Evolutionary conservation across 2,329 filamentous ascomycete species (phyloP), one percentile per base, ranked within the genome.

Genomic region (Penicillium sp.): DNA sequence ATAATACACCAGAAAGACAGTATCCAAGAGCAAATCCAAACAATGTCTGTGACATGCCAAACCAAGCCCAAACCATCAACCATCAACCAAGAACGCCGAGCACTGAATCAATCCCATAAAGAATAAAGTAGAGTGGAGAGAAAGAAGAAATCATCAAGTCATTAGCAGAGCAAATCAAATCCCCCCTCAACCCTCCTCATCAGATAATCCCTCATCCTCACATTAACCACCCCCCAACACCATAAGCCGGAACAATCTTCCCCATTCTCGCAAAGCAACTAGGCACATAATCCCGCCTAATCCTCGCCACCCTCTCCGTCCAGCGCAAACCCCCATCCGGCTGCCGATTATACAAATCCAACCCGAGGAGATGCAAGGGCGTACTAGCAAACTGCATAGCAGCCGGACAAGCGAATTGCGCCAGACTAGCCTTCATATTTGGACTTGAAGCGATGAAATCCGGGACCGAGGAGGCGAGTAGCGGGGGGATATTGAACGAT

Each of bases 181-280:
- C 71, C 69, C 65, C 70, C 60, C 67, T 69, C 25, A 14, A 46
- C 71, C 71, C 60, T 79, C 78, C 73, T 74, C 85, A 95, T 90
- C 59, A 92, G 65, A 45, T 66, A 74, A 63, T 73, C 76, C 59
- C 90, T 78, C 37, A 92, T 76, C 63, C 87, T 84, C 51, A 78
- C 79, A 71, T 95, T 95, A 10, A 93, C 86, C 10, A 95, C 88
- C 0, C 90, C 90, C 90, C 91, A 11, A 95, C 78, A 2, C 90
- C 91, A 75, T 92, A 95, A 0, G 90, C 90, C 14, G 90, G 90
- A 2, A 95, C 79, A 60, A 95, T 95, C 63, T 91, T 80, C 53
- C 87, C 87, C 70, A 95, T 86, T 46, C 90, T 75, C 22, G 91
- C 90, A 49, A 81, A 71, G 27, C 82, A 82, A 67, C 87, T 92